Evolutionary conservation across 371 early-diverging fungal genomes (phyloP).

Genomic region (Haplosporangium sp.): DNA sequence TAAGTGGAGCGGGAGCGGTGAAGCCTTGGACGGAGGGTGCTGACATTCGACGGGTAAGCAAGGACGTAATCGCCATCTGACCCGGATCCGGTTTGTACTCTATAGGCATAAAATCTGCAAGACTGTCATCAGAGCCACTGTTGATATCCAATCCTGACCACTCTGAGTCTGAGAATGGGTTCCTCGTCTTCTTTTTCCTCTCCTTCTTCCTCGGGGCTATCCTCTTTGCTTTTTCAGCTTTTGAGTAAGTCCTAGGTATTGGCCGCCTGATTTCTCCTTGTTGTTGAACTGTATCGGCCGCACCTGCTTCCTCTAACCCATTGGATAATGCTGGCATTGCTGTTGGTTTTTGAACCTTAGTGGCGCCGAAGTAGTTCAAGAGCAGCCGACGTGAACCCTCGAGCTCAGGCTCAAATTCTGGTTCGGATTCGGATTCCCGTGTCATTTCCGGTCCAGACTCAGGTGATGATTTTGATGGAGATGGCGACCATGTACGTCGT

Average conservation of each 20-base stretch:
- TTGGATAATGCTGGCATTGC: neutral
- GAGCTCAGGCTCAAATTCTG: conserved; percentile 10
- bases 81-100: conserved; percentile 23
- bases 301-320: neutral
- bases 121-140: neutral
- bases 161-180: conserved; percentile 30
- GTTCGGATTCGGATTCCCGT: neutral
- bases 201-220: neutral
- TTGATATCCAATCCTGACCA: conserved; percentile 9
- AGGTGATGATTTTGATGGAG: neutral
- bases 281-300: neutral
- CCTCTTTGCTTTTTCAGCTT: conserved; percentile 5
- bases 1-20: conserved; percentile 4
- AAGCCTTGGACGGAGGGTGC: neutral
- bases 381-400: conserved; percentile 12
- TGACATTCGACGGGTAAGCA: conserved; percentile 6
- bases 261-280: neutral
- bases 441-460: conserved; percentile 6
- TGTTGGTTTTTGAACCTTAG: neutral
- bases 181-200: conserved; percentile 3
- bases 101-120: conserved; percentile 1
- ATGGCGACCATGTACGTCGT: too few species aligned
- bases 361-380: conserved; percentile 12
- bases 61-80: conserved; percentile 14
- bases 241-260: conserved; percentile 24